Percentiles rank a stretch among this genome's conserved stretches.
phyloP scores from a whole-genome alignment of 202 grass and related monocot species.

The Eragrostis tef region DNA sequence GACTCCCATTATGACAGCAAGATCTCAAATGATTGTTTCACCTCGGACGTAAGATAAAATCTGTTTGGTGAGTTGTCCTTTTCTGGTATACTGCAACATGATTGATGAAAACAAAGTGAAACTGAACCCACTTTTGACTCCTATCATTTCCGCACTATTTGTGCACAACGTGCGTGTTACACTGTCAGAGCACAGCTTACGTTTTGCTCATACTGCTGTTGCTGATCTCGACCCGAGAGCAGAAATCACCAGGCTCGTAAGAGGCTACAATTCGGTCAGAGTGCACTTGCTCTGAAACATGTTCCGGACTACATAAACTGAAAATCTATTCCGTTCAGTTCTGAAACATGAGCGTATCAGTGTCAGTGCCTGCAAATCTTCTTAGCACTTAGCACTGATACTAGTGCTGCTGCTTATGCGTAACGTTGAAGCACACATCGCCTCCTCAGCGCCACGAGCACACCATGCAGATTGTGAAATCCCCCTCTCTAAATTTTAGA shows the following conservation, averaged over 20 bases:
- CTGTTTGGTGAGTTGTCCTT: neutral
- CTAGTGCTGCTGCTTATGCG: neutral
- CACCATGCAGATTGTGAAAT: neutral
- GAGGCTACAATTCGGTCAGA: neutral
- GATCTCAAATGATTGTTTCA: neutral
- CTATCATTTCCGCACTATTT: constrained; percentile 6
- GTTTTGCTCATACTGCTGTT: neutral
- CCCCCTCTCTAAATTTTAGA: too few species aligned
- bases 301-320: neutral
- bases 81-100: neutral
- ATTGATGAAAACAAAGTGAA: neutral
- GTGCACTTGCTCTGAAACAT: neutral
- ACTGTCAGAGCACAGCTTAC: neutral
- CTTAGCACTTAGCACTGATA: neutral
- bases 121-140: neutral
- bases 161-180: neutral
- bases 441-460: neutral
- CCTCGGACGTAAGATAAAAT: neutral
- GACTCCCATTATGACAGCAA: neutral
- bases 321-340: neutral
- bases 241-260: neutral
- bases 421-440: neutral
- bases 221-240: constrained; percentile 7
- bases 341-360: neutral
- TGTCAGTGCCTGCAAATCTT: constrained; percentile 7